A percentile compares a stretch with the other conserved stretches of the same genome.
Evolutionary conservation across 768 basidiomycete species (phyloP).

Genomic region (Calocybe gangraenosa): DNA sequence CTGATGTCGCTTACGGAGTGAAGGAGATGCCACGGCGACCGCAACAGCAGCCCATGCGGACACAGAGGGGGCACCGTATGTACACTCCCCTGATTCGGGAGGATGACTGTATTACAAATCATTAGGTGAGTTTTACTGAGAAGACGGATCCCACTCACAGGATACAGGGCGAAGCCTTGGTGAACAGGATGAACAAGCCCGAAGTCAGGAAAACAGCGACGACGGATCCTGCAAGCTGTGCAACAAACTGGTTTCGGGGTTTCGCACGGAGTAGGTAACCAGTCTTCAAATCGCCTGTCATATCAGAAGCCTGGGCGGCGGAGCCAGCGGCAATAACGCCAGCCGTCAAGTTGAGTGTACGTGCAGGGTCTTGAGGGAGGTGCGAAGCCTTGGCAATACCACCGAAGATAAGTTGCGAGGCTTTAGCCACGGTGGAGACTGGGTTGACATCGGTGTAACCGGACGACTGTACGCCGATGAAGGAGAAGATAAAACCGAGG

Average conservation of each 20-base stretch:
- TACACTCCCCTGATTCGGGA: slow-evolving; percentile 31
- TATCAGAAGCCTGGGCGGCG: slow-evolving; percentile 56
- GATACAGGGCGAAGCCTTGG: slow-evolving; percentile 60
- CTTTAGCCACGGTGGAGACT: slow-evolving; percentile 56
- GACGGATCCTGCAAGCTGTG: slow-evolving; percentile 53
- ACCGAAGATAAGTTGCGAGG: slow-evolving; percentile 63
- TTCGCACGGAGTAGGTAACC: slow-evolving; percentile 64
- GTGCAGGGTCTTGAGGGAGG: slow-evolving; percentile 29
- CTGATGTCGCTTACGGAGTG: slow-evolving; percentile 33
- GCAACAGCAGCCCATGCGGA: slow-evolving; percentile 56
- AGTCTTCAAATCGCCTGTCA: slow-evolving; percentile 69
- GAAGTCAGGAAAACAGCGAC: slow-evolving; percentile 57
- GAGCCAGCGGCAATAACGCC: slow-evolving; percentile 53
- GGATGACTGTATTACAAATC: slow-evolving; percentile 19
- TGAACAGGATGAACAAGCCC: slow-evolving; percentile 60
- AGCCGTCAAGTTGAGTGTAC: slow-evolving; percentile 45
- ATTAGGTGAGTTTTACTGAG: neutral
- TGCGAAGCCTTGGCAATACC: slow-evolving; percentile 49
- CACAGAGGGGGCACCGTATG: slow-evolving; percentile 54
- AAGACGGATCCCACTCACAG: slow-evolving; percentile 25
- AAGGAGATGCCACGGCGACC: slow-evolving; percentile 42
- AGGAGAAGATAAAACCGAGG: slow-evolving; percentile 62
- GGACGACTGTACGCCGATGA: slow-evolving; percentile 59
- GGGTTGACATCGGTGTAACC: slow-evolving; percentile 63
- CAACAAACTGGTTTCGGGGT: slow-evolving; percentile 59